These are phyloP conservation scores for Macroventuria anomochaeta DNA, from an alignment of 2,329 filamentous ascomycete genomes.

Conservation along the genomic window DNA sequence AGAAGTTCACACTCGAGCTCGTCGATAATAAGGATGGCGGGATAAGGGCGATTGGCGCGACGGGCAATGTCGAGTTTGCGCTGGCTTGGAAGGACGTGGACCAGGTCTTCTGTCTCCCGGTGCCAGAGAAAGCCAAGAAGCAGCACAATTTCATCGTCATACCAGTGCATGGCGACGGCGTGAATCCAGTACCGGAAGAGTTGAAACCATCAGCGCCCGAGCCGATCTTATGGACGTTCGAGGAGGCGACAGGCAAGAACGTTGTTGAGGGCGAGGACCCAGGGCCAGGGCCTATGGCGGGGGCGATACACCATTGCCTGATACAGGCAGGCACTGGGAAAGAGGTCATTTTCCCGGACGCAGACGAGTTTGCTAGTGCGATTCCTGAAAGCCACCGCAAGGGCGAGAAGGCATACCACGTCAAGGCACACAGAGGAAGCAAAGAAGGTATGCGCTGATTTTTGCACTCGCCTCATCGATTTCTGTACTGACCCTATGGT, in stretches of 20 bases:
- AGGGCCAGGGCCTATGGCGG: constrained; percentile 54
- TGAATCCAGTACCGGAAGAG: constrained; percentile 53
- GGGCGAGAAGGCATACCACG: constrained; percentile 67
- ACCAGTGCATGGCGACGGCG: constrained; percentile 59
- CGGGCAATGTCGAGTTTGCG: constrained; percentile 61
- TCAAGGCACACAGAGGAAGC: constrained; percentile 68
- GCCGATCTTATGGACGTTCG: constrained; percentile 66
- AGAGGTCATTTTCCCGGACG: constrained; percentile 59
- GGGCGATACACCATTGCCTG: constrained; percentile 48
- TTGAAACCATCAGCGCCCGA: constrained; percentile 53
- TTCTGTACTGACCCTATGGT: constrained; percentile 18
- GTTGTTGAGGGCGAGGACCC: constrained; percentile 53
- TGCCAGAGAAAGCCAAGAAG: constrained; percentile 68
- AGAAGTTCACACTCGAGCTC: constrained; percentile 68
- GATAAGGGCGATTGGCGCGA: constrained; percentile 58
- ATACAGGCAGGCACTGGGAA: constrained; percentile 57
- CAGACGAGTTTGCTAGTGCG: constrained; percentile 65
- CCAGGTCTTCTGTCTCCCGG: constrained; percentile 66
- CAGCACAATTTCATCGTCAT: constrained; percentile 69
- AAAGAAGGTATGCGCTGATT: constrained; percentile 63
- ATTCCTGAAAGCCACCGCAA: constrained; percentile 67
- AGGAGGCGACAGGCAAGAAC: constrained; percentile 58
- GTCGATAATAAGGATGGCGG: constrained; percentile 52
- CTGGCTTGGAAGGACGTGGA: constrained; percentile 60
- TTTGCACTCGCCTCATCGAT: background rate